These are phyloP conservation scores for Candida glaebosa DNA, from an alignment of 805 yeast genomes.

Conservation along the genomic window DNA sequence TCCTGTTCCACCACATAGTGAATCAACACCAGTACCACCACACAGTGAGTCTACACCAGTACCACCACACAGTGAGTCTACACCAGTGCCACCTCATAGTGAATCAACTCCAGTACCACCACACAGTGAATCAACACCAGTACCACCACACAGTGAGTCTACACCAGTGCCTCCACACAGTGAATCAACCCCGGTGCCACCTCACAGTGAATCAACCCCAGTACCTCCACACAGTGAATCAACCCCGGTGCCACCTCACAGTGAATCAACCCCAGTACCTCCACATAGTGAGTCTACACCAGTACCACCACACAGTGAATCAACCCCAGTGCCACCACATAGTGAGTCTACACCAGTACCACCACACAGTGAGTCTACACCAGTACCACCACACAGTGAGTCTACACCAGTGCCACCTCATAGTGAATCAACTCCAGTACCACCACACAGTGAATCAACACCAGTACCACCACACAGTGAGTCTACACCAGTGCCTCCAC, in stretches of 20 bases:
- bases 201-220: not conserved
- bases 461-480: not conserved
- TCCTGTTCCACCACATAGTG: not conserved
- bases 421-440: not conserved
- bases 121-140: not conserved
- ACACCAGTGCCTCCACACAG: not conserved
- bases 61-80: not conserved
- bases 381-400: not conserved
- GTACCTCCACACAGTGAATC: not conserved
- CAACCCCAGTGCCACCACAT: not conserved
- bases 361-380: not conserved
- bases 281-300: not conserved
- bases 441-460: not conserved
- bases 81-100: not conserved
- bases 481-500: not conserved
- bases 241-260: not conserved
- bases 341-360: not conserved
- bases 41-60: not conserved
- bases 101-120: not conserved
- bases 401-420: not conserved
- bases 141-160: not conserved
- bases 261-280: not conserved
- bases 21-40: not conserved
- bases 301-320: too few species aligned
- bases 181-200: not conserved